Conservation (phyloP, 2,329 filamentous ascomycete species). For the Hypoxylon sp. region DNA sequence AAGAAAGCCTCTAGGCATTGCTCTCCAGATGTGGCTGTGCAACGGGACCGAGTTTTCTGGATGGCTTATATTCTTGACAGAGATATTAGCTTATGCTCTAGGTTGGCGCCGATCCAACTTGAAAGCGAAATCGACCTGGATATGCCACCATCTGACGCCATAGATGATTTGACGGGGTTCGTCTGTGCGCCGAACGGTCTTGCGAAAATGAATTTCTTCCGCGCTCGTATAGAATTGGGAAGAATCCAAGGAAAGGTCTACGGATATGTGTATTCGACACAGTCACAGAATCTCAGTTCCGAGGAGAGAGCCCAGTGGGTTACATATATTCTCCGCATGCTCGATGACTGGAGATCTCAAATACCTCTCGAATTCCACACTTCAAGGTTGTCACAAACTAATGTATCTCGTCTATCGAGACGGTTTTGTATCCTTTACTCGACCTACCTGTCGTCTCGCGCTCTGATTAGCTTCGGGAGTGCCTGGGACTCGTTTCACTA, state of each 20-base stretch:
- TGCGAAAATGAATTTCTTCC: conserved; percentile 56
- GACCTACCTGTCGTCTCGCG: conserved; percentile 32
- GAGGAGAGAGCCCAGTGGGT: conserved; percentile 50
- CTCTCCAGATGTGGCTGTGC: conserved; percentile 25
- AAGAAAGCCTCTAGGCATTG: conserved; percentile 25
- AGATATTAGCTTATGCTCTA: conserved; percentile 55
- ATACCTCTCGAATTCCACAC: not conserved
- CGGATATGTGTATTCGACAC: conserved; percentile 55
- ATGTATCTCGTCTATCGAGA: conserved; percentile 20
- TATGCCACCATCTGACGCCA: conserved; percentile 51
- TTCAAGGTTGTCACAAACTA: conserved; percentile 19
- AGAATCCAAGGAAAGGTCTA: conserved; percentile 59
- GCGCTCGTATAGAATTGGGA: conserved; percentile 56
- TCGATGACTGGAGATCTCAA: not conserved
- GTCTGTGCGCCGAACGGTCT: conserved; percentile 55
- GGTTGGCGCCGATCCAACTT: conserved; percentile 56
- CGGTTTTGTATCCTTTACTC: conserved; percentile 43
- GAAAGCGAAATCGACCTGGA: conserved; percentile 59
- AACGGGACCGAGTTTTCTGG: conserved; percentile 50
- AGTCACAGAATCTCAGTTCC: conserved; percentile 32
- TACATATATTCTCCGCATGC: not conserved
- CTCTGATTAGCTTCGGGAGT: conserved; percentile 35
- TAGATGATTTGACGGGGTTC: conserved; percentile 54
- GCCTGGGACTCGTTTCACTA: conserved; percentile 40
- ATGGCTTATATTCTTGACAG: conserved; percentile 52